These are phyloP conservation scores for Penicillium cataractarum DNA, from an alignment of 495 filamentous ascomycete species.

Conservation along the genomic window DNA sequence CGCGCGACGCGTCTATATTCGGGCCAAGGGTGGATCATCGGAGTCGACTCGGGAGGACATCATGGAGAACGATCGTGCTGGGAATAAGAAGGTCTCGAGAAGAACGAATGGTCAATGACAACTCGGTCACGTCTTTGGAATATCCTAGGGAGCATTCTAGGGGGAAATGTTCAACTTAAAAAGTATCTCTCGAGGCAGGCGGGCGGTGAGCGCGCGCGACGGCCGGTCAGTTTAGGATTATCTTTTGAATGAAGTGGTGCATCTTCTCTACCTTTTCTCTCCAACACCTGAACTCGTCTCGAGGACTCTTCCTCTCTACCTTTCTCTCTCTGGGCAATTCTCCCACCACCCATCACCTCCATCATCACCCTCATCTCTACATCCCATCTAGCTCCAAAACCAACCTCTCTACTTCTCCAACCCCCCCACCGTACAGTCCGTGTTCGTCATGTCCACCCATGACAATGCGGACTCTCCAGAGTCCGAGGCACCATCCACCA, in stretches of 20 bases:
- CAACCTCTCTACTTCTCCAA: constrained; percentile 11
- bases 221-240: constrained; percentile 14
- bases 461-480: constrained; percentile 46
- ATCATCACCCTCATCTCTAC: not conserved
- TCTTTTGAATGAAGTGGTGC: constrained; percentile 14
- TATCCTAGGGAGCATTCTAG: not conserved
- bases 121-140: not conserved
- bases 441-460: constrained; percentile 51
- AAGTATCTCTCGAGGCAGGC: constrained; percentile 3
- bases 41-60: not conserved
- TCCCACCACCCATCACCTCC: constrained; percentile 3
- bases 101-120: not conserved
- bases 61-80: not conserved
- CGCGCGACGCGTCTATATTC: not conserved
- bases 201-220: constrained; percentile 27
- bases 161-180: not conserved
- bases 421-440: constrained; percentile 34
- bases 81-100: not conserved
- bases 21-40: not conserved
- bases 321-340: constrained; percentile 10
- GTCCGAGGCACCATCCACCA: constrained; percentile 14
- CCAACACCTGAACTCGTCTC: not conserved
- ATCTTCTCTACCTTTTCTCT: constrained; percentile 1
- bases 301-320: not conserved
- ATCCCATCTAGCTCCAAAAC: constrained; percentile 7